phyloP scores from a whole-genome alignment of 495 filamentous ascomycete species.

The Aspergillus haitiensis region DNA sequence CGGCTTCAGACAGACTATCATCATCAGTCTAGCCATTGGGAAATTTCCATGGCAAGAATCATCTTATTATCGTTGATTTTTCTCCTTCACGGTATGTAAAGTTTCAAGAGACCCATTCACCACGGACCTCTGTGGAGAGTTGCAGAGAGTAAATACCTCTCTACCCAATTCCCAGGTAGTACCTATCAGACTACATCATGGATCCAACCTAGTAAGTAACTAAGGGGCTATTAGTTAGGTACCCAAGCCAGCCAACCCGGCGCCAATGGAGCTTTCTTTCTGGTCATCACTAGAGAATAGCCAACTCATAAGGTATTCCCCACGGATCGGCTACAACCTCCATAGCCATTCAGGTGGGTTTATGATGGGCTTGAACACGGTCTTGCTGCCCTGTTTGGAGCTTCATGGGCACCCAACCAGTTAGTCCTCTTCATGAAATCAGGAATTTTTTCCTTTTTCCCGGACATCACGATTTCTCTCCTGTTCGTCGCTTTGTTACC shows the following conservation, averaged over 20 bases:
- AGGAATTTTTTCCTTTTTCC: neutral
- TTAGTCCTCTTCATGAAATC: neutral
- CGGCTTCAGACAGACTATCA: neutral
- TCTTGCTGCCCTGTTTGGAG: slow-evolving; percentile 28
- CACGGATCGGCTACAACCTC: slow-evolving; percentile 26
- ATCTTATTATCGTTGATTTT: no score
- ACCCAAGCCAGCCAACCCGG: slow-evolving; percentile 15
- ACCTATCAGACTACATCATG: neutral
- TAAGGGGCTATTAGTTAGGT: neutral
- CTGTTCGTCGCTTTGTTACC: slow-evolving; percentile 28
- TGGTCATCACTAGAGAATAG: slow-evolving; percentile 28
- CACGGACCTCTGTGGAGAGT: no score
- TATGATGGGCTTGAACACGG: slow-evolving; percentile 24
- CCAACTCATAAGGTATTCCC: slow-evolving; percentile 25
- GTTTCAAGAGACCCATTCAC: no score
- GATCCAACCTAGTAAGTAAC: neutral
- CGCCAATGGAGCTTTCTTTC: slow-evolving; percentile 11
- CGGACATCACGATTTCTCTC: slow-evolving; percentile 8
- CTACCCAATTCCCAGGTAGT: neutral
- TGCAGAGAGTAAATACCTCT: no score
- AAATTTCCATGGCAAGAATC: no score
- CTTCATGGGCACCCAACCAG: slow-evolving; percentile 38
- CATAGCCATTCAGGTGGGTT: slow-evolving; percentile 22
- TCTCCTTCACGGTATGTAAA: no score
- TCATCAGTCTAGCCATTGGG: neutral